Evolutionary conservation across 306 rosid genomes (phyloP).

Genomic region (Albizia julibrissin): DNA sequence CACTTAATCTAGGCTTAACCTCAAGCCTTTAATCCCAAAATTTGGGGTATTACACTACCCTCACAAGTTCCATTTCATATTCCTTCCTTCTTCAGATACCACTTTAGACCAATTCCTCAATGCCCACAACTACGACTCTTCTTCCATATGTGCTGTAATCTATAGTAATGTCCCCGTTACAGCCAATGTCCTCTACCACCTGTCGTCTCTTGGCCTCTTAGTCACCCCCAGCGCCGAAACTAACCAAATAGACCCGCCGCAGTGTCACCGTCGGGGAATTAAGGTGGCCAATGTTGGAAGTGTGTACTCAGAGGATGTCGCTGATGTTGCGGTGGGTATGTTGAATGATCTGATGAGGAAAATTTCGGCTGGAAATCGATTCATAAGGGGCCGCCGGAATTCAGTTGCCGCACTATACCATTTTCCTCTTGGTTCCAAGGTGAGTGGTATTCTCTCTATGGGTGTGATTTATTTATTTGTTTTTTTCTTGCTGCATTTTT

Average conservation of each 20-base stretch:
- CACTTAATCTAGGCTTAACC: too few species aligned
- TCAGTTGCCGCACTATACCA: not conserved
- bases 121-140: not conserved
- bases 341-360: constrained; percentile 49
- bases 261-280: constrained; percentile 38
- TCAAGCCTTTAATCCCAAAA: too few species aligned
- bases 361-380: constrained; percentile 40
- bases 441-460: not conserved
- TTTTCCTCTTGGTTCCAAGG: constrained; percentile 2
- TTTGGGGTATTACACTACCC: too few species aligned
- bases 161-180: not conserved
- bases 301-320: constrained; percentile 50
- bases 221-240: constrained; percentile 39
- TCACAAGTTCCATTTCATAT: constrained; percentile 15
- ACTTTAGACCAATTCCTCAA: constrained; percentile 18
- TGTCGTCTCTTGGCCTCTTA: constrained; percentile 43
- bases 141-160: constrained; percentile 31
- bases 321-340: constrained; percentile 56
- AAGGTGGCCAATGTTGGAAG: constrained; percentile 42
- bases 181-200: constrained; percentile 23
- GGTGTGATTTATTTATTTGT: not conserved
- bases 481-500: too few species aligned
- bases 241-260: constrained; percentile 44
- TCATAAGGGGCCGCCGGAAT: constrained; percentile 3
- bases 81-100: not conserved